Percentiles rank a stretch among this genome's conserved stretches.
Conservation (phyloP, 495 filamentous ascomycete species). For the Aspergillus leporis region DNA sequence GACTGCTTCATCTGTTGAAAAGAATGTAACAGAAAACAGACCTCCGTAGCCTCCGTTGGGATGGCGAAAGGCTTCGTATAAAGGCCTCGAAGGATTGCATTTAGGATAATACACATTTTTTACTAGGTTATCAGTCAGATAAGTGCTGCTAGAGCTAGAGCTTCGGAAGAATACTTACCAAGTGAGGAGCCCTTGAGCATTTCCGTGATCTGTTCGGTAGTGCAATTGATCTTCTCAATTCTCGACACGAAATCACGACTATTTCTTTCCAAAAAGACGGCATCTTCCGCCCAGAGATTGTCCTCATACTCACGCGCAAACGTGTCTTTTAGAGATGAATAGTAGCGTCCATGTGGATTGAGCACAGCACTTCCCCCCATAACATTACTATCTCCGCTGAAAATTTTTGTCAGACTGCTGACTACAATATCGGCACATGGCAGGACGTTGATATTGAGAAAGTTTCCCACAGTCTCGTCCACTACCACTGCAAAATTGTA, state of each 20-base stretch:
- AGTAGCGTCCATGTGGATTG: conserved; percentile 77
- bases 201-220: conserved; percentile 80
- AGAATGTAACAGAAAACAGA: conserved; percentile 79
- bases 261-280: conserved; percentile 92
- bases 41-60: conserved; percentile 86
- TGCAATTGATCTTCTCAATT: conserved; percentile 80
- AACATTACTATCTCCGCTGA: conserved; percentile 95
- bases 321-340: conserved; percentile 62
- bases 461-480: conserved; percentile 95
- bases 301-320: conserved; percentile 74
- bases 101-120: conserved; percentile 88
- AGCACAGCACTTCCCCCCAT: conserved; percentile 91
- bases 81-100: conserved; percentile 61
- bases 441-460: conserved; percentile 91
- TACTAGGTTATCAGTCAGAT: conserved; percentile 43
- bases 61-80: conserved; percentile 77
- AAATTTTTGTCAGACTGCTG: conserved; percentile 93
- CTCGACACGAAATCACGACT: conserved; percentile 87
- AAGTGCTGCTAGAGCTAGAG: background rate
- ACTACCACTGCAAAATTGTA: conserved; percentile 90
- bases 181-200: conserved; percentile 58
- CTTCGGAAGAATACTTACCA: conserved; percentile 34
- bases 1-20: conserved; percentile 64
- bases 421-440: conserved; percentile 88
- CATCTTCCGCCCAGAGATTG: conserved; percentile 90